A percentile compares a stretch with the other conserved stretches of the same genome.
Conservation (phyloP, 192 early-diverging fungal species). For the Geosiphon pyriformis region DNA sequence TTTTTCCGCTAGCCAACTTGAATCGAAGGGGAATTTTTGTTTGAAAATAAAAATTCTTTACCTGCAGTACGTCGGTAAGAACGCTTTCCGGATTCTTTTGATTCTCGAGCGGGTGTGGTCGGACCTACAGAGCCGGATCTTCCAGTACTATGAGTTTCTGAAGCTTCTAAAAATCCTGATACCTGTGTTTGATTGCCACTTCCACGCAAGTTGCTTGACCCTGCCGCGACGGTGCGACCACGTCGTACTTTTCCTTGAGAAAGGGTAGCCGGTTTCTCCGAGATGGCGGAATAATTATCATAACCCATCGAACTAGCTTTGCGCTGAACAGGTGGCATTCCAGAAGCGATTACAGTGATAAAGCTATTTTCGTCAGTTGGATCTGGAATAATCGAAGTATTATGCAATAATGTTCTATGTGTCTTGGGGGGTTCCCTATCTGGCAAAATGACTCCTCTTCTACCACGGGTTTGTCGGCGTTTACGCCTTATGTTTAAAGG, state of each 20-base stretch:
- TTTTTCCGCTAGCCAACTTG: too few relatives aligned
- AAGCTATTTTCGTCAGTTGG: constrained; percentile 17
- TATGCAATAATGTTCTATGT: constrained; percentile 45
- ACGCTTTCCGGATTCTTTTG: constrained; percentile 4
- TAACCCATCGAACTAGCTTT: constrained; percentile 28
- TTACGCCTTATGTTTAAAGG: constrained; percentile 61
- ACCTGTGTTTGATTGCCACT: not conserved
- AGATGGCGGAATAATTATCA: constrained; percentile 26
- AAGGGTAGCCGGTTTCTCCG: constrained; percentile 5
- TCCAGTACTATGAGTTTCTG: constrained; percentile 3
- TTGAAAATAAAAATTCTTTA: not conserved
- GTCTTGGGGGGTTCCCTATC: constrained; percentile 68
- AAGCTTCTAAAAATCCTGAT: not conserved
- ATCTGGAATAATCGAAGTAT: constrained; percentile 21
- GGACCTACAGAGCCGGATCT: constrained; percentile 9
- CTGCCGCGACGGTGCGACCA: constrained; percentile 21
- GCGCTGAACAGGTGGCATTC: constrained; percentile 16
- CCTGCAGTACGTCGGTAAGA: constrained; percentile 5
- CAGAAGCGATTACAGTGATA: constrained; percentile 7
- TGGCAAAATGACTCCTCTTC: constrained; percentile 57
- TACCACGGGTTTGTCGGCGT: constrained; percentile 72
- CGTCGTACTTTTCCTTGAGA: constrained; percentile 30
- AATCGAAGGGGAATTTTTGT: too few relatives aligned
- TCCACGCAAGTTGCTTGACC: not conserved
- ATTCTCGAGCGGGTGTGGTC: not conserved